Evolutionary conservation across 2,329 filamentous ascomycete genomes (phyloP).

Genomic region (Calonectria honghensis): DNA sequence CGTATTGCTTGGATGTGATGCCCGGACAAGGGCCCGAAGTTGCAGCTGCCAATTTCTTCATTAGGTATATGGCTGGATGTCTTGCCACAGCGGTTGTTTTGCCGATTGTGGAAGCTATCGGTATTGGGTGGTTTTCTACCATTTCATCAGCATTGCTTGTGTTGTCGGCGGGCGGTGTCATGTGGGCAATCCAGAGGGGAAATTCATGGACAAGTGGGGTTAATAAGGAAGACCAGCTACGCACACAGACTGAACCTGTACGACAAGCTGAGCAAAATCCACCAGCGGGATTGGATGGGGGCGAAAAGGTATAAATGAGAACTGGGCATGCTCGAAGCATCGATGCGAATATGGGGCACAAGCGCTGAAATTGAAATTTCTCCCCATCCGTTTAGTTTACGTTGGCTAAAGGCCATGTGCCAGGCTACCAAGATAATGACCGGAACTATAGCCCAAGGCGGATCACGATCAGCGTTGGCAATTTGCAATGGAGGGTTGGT

Average conservation of each 20-base stretch:
- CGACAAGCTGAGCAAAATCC: background rate
- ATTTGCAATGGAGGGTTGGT: no score
- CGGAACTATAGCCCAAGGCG: background rate
- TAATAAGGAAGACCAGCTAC: background rate
- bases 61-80: slow-evolving; percentile 85
- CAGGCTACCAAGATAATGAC: background rate
- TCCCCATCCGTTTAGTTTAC: background rate
- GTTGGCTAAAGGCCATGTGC: background rate
- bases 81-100: slow-evolving; percentile 82
- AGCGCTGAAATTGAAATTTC: background rate
- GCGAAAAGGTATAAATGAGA: background rate
- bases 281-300: background rate
- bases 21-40: slow-evolving; percentile 81
- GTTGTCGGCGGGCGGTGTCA: slow-evolving; percentile 8
- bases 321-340: background rate
- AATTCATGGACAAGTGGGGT: slow-evolving; percentile 19
- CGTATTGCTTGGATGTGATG: slow-evolving; percentile 90
- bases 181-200: slow-evolving; percentile 29
- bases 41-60: slow-evolving; percentile 86
- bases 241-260: background rate
- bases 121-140: slow-evolving; percentile 88
- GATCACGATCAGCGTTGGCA: background rate
- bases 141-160: slow-evolving; percentile 63
- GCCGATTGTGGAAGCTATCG: slow-evolving; percentile 82
- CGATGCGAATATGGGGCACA: background rate